These are phyloP conservation scores for Omphalea diandra DNA, from an alignment of 441 rosid genomes.

Conservation along the genomic window DNA sequence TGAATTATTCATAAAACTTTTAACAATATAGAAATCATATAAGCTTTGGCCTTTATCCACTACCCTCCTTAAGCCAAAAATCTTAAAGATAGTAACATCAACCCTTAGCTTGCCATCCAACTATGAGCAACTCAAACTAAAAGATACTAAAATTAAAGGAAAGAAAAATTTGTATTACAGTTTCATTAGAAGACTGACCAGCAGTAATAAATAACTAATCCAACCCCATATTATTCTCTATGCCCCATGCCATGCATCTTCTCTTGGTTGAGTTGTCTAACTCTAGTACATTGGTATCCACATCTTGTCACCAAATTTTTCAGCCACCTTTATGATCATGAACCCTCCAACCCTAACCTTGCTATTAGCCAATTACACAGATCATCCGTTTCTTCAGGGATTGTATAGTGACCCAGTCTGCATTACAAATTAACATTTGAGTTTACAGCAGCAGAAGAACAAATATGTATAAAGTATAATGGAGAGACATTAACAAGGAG, in stretches of 20 bases:
- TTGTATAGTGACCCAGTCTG: conserved; percentile 66
- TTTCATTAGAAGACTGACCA: neutral
- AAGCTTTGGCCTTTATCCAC: conserved; percentile 9
- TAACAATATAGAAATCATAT: neutral
- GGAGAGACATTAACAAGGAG: neutral
- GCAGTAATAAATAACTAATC: neutral
- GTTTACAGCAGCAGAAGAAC: neutral
- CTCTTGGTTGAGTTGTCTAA: conserved; percentile 2
- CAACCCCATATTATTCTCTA: neutral
- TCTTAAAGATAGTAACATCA: too few relatives aligned
- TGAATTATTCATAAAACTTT: neutral
- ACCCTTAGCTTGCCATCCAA: too few relatives aligned
- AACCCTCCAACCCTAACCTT: conserved; percentile 52
- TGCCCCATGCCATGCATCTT: conserved; percentile 10
- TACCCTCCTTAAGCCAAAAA: too few relatives aligned
- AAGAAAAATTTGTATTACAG: neutral
- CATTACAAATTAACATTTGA: conserved; percentile 18
- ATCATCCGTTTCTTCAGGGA: conserved; percentile 60
- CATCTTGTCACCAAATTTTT: neutral
- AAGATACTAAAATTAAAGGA: neutral
- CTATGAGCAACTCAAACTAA: neutral
- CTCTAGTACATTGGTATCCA: neutral
- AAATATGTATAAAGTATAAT: neutral
- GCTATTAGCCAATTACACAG: conserved; percentile 55
- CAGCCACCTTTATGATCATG: neutral